These are phyloP conservation scores for Talaromyces sp. DNA, from an alignment of 2,329 filamentous ascomycete genomes.

Conservation along the genomic window DNA sequence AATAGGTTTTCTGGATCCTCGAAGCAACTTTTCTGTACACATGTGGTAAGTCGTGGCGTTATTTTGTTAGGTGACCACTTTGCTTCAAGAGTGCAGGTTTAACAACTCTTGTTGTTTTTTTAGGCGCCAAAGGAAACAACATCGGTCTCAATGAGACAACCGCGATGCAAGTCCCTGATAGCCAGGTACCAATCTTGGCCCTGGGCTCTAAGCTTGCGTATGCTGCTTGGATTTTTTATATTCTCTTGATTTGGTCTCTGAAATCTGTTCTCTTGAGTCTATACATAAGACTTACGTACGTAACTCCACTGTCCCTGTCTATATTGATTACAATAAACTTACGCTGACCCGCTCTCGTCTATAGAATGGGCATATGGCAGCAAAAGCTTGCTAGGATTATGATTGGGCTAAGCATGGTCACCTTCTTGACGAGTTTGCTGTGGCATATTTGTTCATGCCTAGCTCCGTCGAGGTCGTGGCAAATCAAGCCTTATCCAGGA, in stretches of 20 bases:
- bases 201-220: constrained; percentile 14
- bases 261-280: constrained; percentile 16
- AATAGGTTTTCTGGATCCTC: constrained; percentile 16
- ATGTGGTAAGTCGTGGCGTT: constrained; percentile 5
- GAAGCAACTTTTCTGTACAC: constrained; percentile 14
- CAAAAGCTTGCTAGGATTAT: constrained; percentile 13
- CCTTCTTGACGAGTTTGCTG: constrained; percentile 12
- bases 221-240: constrained; percentile 17
- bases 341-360: background rate
- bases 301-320: background rate
- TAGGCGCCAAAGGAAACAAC: background rate
- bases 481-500: constrained; percentile 14
- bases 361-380: constrained; percentile 16
- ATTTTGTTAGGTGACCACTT: background rate
- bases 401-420: constrained; percentile 3
- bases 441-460: constrained; percentile 14
- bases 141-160: background rate
- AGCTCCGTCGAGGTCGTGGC: constrained; percentile 14
- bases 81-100: background rate
- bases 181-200: background rate
- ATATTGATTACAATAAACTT: background rate
- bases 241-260: constrained; percentile 16
- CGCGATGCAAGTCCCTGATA: constrained; percentile 10
- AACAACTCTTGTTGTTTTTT: background rate
- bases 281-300: constrained; percentile 16